Conservation (phyloP, 345 rosid species). For the Eucalyptus melliodora region DNA sequence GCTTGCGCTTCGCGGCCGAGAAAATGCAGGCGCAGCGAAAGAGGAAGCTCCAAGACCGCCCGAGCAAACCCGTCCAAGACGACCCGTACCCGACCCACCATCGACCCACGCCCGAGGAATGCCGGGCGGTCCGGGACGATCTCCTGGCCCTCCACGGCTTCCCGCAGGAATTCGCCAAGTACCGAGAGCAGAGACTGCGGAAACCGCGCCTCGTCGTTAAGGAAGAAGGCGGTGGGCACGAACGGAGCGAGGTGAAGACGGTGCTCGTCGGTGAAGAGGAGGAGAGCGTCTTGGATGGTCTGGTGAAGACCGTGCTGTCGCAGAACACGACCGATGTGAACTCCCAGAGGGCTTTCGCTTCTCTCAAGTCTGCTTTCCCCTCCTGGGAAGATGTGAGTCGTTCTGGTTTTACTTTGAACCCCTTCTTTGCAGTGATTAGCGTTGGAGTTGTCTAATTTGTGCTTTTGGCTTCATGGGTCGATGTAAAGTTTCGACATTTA, state of each 20-base stretch:
- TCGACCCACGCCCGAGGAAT: constrained; percentile 39
- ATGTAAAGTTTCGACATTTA: not conserved
- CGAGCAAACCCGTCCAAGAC: not conserved
- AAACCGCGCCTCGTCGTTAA: not conserved
- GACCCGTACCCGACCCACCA: constrained; percentile 37
- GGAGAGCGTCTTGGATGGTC: constrained; percentile 78
- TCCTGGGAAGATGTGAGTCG: constrained; percentile 51
- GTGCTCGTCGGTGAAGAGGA: constrained; percentile 1
- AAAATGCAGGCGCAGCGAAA: not conserved
- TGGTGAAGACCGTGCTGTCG: constrained; percentile 60
- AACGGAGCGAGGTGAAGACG: not conserved
- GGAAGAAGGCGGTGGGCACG: not conserved
- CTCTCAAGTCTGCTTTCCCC: constrained; percentile 57
- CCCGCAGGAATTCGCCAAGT: constrained; percentile 43
- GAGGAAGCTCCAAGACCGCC: not conserved
- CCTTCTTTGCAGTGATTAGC: not conserved
- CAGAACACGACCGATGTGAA: constrained; percentile 80
- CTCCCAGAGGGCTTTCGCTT: constrained; percentile 66
- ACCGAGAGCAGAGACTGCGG: constrained; percentile 37
- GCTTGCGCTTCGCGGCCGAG: not conserved
- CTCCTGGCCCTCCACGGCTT: constrained; percentile 48
- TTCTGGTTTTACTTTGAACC: not conserved
- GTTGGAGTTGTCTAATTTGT: not conserved
- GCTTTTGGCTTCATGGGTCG: not conserved
- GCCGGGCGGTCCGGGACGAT: constrained; percentile 37